Conservation (phyloP, 202 grass and related monocot genomes). For the Dendrocalamus latiflorus region DNA sequence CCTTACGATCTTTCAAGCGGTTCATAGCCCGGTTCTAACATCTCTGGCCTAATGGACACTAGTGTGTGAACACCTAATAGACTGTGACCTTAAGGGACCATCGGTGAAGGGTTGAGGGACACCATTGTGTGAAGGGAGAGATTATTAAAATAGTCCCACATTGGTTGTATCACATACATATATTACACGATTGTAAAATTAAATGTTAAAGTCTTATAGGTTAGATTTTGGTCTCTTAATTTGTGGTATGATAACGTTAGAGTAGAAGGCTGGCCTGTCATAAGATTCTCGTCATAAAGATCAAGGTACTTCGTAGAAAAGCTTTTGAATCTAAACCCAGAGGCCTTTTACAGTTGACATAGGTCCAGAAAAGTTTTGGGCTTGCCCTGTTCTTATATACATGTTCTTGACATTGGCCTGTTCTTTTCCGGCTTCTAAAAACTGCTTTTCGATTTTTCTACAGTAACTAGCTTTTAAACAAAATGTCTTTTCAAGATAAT, state of each 20-base stretch:
- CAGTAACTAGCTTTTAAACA: too few species aligned
- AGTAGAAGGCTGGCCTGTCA: background rate
- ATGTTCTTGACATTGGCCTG: background rate
- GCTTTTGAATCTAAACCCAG: background rate
- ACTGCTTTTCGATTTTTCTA: too few species aligned
- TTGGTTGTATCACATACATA: background rate
- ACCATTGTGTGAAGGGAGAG: too few species aligned
- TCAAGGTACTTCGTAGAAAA: background rate
- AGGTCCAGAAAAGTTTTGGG: background rate
- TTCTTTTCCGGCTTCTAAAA: too few species aligned
- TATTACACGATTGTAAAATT: background rate
- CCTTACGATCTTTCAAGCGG: too few species aligned
- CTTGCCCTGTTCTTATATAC: background rate
- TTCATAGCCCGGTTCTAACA: too few species aligned
- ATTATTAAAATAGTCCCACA: too few species aligned
- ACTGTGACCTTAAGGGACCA: too few species aligned
- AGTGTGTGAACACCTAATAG: too few species aligned
- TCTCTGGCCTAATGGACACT: too few species aligned
- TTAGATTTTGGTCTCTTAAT: background rate
- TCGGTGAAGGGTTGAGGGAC: too few species aligned
- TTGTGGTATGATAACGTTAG: background rate
- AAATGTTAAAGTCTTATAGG: background rate
- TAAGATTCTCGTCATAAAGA: background rate
- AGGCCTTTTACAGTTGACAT: background rate
- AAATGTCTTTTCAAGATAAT: too few species aligned